Conservation (phyloP, 2,329 filamentous ascomycete species). For the Triangularia verruculosa region DNA sequence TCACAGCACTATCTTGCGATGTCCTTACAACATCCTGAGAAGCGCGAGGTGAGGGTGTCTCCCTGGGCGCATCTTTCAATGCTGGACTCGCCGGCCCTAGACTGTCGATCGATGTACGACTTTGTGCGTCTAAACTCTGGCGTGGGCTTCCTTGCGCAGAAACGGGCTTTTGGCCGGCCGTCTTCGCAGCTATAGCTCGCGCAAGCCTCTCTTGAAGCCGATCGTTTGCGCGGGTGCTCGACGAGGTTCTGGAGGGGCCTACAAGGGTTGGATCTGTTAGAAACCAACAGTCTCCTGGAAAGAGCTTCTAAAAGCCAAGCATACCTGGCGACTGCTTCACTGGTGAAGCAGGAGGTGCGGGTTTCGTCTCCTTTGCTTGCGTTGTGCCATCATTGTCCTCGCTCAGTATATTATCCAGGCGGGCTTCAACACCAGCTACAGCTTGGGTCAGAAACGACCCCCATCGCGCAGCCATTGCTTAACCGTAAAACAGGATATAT, state of each 20-base stretch:
- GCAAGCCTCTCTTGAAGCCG: constrained; percentile 86
- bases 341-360: constrained; percentile 29
- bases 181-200: constrained; percentile 75
- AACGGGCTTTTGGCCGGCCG: constrained; percentile 43
- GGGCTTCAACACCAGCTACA: constrained; percentile 89
- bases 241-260: constrained; percentile 62
- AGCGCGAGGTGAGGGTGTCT: constrained; percentile 24
- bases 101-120: constrained; percentile 34
- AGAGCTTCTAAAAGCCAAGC: constrained; percentile 11
- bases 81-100: constrained; percentile 21
- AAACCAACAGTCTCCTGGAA: constrained; percentile 10
- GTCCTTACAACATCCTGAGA: constrained; percentile 27
- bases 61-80: constrained; percentile 21
- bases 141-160: constrained; percentile 41
- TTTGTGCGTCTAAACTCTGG: constrained; percentile 39
- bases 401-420: constrained; percentile 84
- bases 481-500: neutral
- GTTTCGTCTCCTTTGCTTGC: constrained; percentile 28
- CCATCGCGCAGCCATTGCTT: constrained; percentile 60
- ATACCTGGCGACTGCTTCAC: constrained; percentile 36
- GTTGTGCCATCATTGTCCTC: constrained; percentile 61
- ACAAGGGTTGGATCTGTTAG: constrained; percentile 23
- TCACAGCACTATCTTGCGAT: constrained; percentile 15
- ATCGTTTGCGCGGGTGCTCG: constrained; percentile 65
- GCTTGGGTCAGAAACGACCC: constrained; percentile 82